Conservation (phyloP, 2,329 filamentous ascomycete genomes). For the Leptosphaerulina australis region DNA sequence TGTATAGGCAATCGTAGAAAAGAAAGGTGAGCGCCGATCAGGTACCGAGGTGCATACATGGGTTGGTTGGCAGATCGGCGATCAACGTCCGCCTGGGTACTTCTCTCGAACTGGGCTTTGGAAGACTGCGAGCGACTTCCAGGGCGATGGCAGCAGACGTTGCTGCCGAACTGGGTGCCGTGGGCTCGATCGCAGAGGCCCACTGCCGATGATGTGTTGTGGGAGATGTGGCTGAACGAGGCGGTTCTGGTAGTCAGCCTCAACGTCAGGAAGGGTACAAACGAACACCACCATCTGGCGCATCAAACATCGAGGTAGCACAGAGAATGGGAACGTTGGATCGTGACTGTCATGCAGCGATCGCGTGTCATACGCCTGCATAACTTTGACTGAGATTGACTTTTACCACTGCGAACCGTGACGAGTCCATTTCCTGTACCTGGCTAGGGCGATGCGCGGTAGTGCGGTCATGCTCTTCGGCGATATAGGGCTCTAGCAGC, state of each 20-base stretch:
- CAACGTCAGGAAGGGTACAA: constrained; percentile 4
- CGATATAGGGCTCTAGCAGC: constrained; percentile 3
- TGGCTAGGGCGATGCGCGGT: background rate
- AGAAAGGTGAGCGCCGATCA: constrained; percentile 10
- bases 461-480: constrained; percentile 1
- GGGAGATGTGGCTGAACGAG: constrained; percentile 5
- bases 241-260: constrained; percentile 7
- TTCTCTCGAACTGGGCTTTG: background rate
- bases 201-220: constrained; percentile 8
- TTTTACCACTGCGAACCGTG: background rate
- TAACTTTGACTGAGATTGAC: background rate
- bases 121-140: constrained; percentile 5
- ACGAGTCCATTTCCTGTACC: background rate
- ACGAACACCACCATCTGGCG: constrained; percentile 1
- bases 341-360: background rate
- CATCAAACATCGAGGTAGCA: constrained; percentile 6
- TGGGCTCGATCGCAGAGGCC: constrained; percentile 9
- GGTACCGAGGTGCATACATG: constrained; percentile 6
- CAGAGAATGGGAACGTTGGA: background rate
- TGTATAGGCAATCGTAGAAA: background rate
- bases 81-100: constrained; percentile 3
- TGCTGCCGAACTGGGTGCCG: background rate
- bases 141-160: background rate
- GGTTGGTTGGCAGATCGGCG: constrained; percentile 8
- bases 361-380: background rate